Conservation (phyloP, 2,329 filamentous ascomycete genomes). For the Pyricularia grisea region DNA sequence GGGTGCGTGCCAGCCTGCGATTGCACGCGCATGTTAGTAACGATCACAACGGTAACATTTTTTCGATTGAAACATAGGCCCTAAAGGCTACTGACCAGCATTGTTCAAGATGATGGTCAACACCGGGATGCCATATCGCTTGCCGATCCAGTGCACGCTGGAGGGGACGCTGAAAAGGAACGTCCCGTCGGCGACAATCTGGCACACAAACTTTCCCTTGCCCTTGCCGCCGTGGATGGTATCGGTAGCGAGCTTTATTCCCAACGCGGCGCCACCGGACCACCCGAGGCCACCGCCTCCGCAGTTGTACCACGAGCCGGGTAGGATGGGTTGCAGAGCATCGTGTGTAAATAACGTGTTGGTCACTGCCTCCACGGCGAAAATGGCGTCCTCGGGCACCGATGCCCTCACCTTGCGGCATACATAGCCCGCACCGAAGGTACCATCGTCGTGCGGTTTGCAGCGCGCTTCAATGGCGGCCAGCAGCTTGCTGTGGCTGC, state of each 20-base stretch:
- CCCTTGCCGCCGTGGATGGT: constrained; percentile 29
- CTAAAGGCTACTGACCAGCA: constrained; percentile 26
- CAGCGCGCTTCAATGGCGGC: constrained; percentile 47
- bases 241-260: constrained; percentile 37
- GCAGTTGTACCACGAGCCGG: constrained; percentile 42
- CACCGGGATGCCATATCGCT: constrained; percentile 36
- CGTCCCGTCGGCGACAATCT: constrained; percentile 39
- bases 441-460: constrained; percentile 50
- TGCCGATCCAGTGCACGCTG: constrained; percentile 38
- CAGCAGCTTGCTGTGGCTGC: constrained; percentile 48
- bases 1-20: constrained; percentile 48
- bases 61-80: background rate
- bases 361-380: constrained; percentile 66
- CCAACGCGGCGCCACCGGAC: constrained; percentile 40
- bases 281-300: constrained; percentile 43
- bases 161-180: constrained; percentile 38
- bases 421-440: constrained; percentile 44
- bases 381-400: constrained; percentile 50
- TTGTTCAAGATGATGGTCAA: constrained; percentile 41
- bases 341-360: constrained; percentile 58
- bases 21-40: background rate
- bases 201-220: constrained; percentile 38
- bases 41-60: no score
- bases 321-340: constrained; percentile 51
- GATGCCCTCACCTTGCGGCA: constrained; percentile 23